Evolutionary conservation across 768 basidiomycete species (phyloP), one percentile per base, ranked within the genome.

Genomic region (Daedaleopsis sinensis): DNA sequence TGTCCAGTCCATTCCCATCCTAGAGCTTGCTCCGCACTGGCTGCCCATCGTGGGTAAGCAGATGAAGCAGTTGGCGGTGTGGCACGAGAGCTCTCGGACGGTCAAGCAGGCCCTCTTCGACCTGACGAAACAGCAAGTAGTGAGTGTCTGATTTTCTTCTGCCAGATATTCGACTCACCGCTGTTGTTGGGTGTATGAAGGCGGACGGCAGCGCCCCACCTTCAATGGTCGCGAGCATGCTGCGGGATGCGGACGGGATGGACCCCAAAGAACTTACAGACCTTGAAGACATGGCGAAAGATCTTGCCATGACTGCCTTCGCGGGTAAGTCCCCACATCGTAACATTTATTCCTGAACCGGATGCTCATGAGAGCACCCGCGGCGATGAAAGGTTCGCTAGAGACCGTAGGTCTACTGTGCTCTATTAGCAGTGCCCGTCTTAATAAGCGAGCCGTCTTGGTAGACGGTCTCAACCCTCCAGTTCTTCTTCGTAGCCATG

Each of bases 401-500:
- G n/a, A 21, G 9, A 46, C 44, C 62, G 63, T 10, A 63, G 62
- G n/a, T n/a, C 21, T 16, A 18, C 21, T 1, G 21, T 46, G n/a
- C 4, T 21, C 10, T 46, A 18, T 19, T 18, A 21, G 15, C 44
- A 21, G 15, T 48, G n/a, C 9, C n/a, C n/a, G n/a, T n/a, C n/a
- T n/a, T n/a, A 16, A 15, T 18, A n/a, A 18, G 44, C 4, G 7
- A 3, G 27, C 7, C 7, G 15, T 43, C 9, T 3, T n/a, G 2
- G 3, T 23, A 57, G 57, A 49, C 57, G 19, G 50, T 47, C 44
- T 57, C 61, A 15, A 48, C 55, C 6, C 18, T 62, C n/a, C 60
- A 51, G 46, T 53, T 51, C 13, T 64, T 57, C 50, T 55, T 65
- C 49, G 60, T 57, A 23, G 63, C 54, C 5, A 53, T 62, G 61